phyloP scores from a whole-genome alignment of 805 yeast species.

The Candida tibetensis region DNA sequence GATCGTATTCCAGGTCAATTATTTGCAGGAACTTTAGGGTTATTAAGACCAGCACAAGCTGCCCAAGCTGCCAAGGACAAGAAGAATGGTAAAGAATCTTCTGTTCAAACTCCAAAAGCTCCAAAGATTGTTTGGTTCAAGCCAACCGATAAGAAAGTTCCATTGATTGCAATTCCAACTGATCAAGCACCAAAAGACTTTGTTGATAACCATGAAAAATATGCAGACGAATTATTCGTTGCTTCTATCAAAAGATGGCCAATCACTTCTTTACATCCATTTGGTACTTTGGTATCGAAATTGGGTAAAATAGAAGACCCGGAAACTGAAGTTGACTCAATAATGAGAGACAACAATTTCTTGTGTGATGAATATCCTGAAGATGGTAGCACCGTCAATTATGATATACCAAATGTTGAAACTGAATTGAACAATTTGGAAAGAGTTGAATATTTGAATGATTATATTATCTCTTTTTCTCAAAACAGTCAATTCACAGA shows the following conservation, averaged over 20 bases:
- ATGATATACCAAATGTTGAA: constrained; percentile 43
- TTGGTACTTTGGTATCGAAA: constrained; percentile 87
- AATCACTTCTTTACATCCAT: constrained; percentile 96
- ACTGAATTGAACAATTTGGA: constrained; percentile 30
- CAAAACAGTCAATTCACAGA: constrained; percentile 62
- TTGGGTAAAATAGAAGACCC: constrained; percentile 79
- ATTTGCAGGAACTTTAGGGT: constrained; percentile 90
- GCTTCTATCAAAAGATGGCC: constrained; percentile 99
- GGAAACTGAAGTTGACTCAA: constrained; percentile 79
- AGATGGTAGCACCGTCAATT: constrained; percentile 19
- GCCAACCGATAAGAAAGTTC: constrained; percentile 97
- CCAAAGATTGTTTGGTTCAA: constrained; percentile 99
- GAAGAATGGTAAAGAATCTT: constrained; percentile 45
- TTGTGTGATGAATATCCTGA: constrained; percentile 77
- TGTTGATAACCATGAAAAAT: constrained; percentile 84
- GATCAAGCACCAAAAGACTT: constrained; percentile 97
- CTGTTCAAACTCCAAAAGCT: constrained; percentile 45
- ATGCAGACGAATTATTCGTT: constrained; percentile 78
- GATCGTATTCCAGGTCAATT: constrained; percentile 97
- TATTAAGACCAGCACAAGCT: constrained; percentile 93
- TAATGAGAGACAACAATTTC: constrained; percentile 83
- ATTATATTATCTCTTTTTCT: constrained; percentile 62
- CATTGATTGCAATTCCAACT: constrained; percentile 95
- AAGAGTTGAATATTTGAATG: constrained; percentile 55
- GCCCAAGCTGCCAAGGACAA: constrained; percentile 71